Evolutionary conservation across 2,329 filamentous ascomycete species (phyloP), one percentile per base, ranked within the genome.

Genomic region (Alternaria sp.): DNA sequence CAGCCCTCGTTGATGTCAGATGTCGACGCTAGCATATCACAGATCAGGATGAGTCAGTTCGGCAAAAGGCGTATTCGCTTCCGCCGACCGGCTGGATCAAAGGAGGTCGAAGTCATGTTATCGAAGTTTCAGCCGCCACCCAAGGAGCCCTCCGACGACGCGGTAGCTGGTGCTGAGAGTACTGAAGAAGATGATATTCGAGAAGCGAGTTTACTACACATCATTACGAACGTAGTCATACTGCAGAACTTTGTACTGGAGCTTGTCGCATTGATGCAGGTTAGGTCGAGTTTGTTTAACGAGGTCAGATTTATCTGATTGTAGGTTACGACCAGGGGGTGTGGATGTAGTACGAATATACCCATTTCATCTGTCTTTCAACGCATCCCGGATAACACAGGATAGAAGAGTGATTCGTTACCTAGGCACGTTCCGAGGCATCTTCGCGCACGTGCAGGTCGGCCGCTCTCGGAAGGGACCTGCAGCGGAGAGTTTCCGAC

Each of bases 221-320:
- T 85, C 30, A 72, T 84, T 34, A 84, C 82, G 9, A 85, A 85
- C 61, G 79, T 82, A 41, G 81, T 84, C 6, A 76, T 85, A 9
- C 61, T 85, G 64, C 83, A 84, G 66, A 81, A 84, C 61, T 85
- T 85, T 63, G 75, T 83, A 20, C 67, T 84, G 49, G 83, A 85
- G 69, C 59, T 85, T 12, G 78, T 81, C 11, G 82, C 82, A 5
- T 72, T 84, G 54, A 66, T 84, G 70, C 82, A 84, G 64, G 77
- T 83, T 2, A 71, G 83, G 34, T 82, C 82, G 5, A 81, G 81
- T 53, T 73, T 85, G 43, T 80, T 84, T 46, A 77, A 78, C 43
- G 83, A 85, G 64, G 78, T 84, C 48, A 75, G 66, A 60, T 80
- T 80, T 73, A 72, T 69, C 32, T 78, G 64, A 73, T 20, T 38